Conservation (phyloP, 2,329 filamentous ascomycete genomes). For the Fusarium sp. region DNA sequence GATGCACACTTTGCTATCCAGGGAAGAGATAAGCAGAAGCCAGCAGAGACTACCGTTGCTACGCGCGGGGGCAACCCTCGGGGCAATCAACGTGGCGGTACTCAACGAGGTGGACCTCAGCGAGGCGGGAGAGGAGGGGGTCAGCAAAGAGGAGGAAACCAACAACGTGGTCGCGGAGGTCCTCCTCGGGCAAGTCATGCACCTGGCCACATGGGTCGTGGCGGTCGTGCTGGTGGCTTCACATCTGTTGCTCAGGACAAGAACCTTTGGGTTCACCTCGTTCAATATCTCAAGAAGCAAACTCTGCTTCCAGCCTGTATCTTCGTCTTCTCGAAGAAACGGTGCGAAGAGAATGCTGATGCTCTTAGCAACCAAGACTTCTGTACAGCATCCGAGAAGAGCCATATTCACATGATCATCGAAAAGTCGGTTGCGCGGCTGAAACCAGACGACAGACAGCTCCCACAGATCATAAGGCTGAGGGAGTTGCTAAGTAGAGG, state of each 20-base stretch:
- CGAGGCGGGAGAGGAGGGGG: conserved; percentile 64
- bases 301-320: conserved; percentile 92
- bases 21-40: conserved; percentile 81
- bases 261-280: conserved; percentile 95
- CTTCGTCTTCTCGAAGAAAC: conserved; percentile 98
- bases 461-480: conserved; percentile 93
- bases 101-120: conserved; percentile 57
- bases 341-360: conserved; percentile 97
- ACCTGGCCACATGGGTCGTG: conserved; percentile 89
- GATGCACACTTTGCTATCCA: conserved; percentile 86
- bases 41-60: conserved; percentile 51
- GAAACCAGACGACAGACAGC: conserved; percentile 86
- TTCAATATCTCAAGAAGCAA: conserved; percentile 89
- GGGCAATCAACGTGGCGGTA: conserved; percentile 51
- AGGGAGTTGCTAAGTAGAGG: conserved; percentile 87
- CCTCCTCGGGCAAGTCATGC: conserved; percentile 70
- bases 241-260: conserved; percentile 94
- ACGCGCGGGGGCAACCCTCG: conserved; percentile 55
- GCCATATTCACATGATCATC: conserved; percentile 96
- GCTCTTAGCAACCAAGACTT: conserved; percentile 96
- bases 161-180: conserved; percentile 65
- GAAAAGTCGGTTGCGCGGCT: conserved; percentile 93
- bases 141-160: conserved; percentile 59
- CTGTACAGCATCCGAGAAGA: conserved; percentile 93
- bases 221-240: conserved; percentile 85